Base-by-base conservation (phyloP, 2,329 filamentous ascomycete species). In the Gremmenia infestans region DNA sequence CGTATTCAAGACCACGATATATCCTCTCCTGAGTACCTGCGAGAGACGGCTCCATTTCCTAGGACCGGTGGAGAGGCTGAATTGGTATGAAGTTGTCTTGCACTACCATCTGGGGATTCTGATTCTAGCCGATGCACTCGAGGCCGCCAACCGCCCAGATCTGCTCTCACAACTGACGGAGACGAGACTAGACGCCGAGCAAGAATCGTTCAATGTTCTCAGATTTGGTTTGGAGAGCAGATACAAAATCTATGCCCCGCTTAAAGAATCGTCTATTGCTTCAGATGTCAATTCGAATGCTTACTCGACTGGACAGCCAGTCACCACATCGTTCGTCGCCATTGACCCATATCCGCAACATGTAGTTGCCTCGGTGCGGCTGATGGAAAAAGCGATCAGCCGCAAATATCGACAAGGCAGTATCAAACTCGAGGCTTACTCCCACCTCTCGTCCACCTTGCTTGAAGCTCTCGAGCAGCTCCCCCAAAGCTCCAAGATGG, bases 311-410 rank as follows among this genome's bases (percentile, higher is more conserved):
- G 47, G 22, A 42, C 12, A 40, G 15, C 37, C 14, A 7, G 40
- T 57, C 22, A 53, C 58, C 2, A 59, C 64, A n/a, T 66, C 67
- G 9, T 58, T 71, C 8, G 53, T 70, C 47, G 63, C 65, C 12
- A 63, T 70, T 39, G 66, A 71, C 39, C 68, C 67, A 12, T 69
- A 69, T 53, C 68, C 67, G 14, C 66, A 70, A 48, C 65, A 69
- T 42, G 56, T 70, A 8, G 65, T 70, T 47, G 67, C 67, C 3
- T 65, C 53, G 5, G 61, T 68, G n/a, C 66, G 64, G 48, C 58
- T 69, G 4, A 54, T 71, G 36, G 59, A 62, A 45, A 68, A 67
- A 42, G 66, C 60, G 1, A 59, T 71, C 40, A 61, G 63, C 49
- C 62, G 65, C 42, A 63, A 68, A 39, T 64, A 59, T 47, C 54